These are phyloP conservation scores for Melaleuca quinquenervia DNA, from an alignment of 345 rosid species.

Conservation along the genomic window DNA sequence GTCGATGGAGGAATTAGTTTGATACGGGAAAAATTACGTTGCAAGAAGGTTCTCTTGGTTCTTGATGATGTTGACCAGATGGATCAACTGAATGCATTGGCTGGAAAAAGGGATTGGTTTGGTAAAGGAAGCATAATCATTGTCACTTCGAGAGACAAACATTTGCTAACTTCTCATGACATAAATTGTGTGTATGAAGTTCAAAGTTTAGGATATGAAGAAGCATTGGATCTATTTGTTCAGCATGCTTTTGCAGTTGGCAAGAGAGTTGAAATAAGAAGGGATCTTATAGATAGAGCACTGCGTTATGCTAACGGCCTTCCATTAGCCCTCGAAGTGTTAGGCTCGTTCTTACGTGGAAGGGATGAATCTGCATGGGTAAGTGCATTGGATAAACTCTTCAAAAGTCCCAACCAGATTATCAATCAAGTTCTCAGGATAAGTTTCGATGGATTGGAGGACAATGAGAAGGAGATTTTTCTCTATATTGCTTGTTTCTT, in stretches of 20 bases:
- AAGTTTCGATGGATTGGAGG: background rate
- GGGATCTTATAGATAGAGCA: background rate
- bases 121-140: background rate
- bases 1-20: background rate
- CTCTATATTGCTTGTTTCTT: background rate
- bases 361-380: background rate
- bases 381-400: background rate
- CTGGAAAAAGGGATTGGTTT: background rate
- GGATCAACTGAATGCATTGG: background rate
- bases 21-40: background rate
- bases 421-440: background rate
- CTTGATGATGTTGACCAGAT: background rate
- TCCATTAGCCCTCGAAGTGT: background rate
- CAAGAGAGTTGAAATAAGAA: background rate
- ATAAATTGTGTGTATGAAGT: background rate
- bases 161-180: background rate
- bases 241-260: background rate
- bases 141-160: background rate
- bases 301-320: background rate
- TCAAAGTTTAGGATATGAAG: background rate
- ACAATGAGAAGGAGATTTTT: background rate
- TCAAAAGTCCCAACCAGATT: background rate
- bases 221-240: background rate
- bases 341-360: background rate
- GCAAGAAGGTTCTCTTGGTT: background rate